These are phyloP conservation scores for Immersiporthe knoxdaviesiana DNA, from an alignment of 2,329 filamentous ascomycete species.

Conservation along the genomic window DNA sequence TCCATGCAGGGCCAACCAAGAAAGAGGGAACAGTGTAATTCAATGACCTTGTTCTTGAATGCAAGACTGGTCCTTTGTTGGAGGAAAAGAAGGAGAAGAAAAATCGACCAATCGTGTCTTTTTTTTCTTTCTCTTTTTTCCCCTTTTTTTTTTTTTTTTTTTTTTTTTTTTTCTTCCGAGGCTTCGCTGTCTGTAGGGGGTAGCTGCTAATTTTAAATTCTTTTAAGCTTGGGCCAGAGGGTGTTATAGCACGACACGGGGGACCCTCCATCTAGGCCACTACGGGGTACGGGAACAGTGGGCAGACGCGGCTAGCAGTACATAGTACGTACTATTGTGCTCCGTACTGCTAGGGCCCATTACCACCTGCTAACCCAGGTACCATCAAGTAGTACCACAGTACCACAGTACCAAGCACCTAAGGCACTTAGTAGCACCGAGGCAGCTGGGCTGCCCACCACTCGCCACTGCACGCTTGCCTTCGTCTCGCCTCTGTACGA, in stretches of 20 bases:
- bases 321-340: background rate
- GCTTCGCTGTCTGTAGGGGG: background rate
- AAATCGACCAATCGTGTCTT: background rate
- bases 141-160: background rate
- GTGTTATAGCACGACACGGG: background rate
- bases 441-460: background rate
- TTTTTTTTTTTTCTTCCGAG: background rate
- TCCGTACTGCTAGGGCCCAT: no score
- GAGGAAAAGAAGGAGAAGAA: background rate
- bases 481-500: background rate
- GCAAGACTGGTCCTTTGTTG: background rate
- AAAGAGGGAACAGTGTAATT: background rate
- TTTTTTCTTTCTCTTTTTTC: background rate
- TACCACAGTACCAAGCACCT: background rate
- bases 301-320: conserved; percentile 2
- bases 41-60: background rate
- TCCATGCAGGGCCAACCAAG: background rate
- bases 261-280: background rate
- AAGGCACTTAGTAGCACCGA: background rate
- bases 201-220: conserved; percentile 1
- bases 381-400: background rate
- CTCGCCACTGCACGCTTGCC: background rate
- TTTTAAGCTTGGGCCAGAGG: background rate
- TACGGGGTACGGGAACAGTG: conserved; percentile 4
- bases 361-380: background rate